These are phyloP conservation scores for Symbiotaphrina buchneri DNA, from an alignment of 495 filamentous ascomycete genomes.

Conservation along the genomic window DNA sequence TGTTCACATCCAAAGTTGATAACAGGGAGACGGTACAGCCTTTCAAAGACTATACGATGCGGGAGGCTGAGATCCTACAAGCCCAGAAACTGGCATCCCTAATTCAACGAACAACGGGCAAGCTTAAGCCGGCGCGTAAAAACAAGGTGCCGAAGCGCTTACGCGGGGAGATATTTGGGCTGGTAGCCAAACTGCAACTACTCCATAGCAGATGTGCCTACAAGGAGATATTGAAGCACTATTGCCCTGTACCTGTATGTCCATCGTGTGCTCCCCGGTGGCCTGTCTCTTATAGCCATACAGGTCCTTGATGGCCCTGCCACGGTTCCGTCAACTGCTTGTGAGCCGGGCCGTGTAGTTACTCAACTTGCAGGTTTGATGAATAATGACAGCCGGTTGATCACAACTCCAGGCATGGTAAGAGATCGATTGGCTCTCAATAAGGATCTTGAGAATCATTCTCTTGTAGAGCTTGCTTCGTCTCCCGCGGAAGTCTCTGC, in stretches of 20 bases:
- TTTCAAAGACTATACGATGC: conserved; percentile 61
- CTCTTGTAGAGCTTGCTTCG: conserved; percentile 49
- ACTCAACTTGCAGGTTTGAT: too few species aligned
- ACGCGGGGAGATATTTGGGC: conserved; percentile 28
- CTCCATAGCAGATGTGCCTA: conserved; percentile 60
- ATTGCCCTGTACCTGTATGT: conserved; percentile 43
- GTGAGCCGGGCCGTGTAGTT: too few species aligned
- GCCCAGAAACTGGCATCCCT: conserved; percentile 6
- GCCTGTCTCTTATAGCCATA: too few species aligned
- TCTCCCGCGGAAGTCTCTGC: conserved; percentile 53
- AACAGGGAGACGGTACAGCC: conserved; percentile 37
- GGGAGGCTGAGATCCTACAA: conserved; percentile 58
- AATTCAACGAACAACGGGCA: conserved; percentile 10
- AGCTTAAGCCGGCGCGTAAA: conserved; percentile 11
- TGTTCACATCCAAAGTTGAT: conserved; percentile 52
- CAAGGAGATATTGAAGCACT: conserved; percentile 46
- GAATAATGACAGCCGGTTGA: too few species aligned
- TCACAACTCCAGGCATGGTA: too few species aligned
- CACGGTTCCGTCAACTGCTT: too few species aligned
- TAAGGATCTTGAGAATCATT: too few species aligned
- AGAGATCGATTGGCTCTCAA: too few species aligned
- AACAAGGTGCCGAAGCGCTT: conserved; percentile 48
- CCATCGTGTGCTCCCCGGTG: too few species aligned
- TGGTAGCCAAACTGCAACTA: conserved; percentile 46
- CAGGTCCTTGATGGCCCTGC: too few species aligned